Evolutionary conservation across 768 basidiomycete genomes (phyloP).

Genomic region (Jaapia argillacea): DNA sequence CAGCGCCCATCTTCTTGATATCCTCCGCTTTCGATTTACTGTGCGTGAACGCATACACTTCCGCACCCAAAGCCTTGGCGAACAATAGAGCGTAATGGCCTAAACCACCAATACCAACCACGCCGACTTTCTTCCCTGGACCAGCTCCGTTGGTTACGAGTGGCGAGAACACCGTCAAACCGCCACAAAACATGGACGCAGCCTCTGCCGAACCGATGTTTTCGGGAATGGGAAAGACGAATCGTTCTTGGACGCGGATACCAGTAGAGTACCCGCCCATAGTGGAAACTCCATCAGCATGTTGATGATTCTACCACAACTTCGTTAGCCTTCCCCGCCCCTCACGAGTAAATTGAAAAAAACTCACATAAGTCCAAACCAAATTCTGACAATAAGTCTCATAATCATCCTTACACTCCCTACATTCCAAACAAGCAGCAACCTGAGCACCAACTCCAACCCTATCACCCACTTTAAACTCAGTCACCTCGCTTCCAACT

Average conservation of each 20-base stretch:
- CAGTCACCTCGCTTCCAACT: constrained; percentile 43
- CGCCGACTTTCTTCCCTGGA: constrained; percentile 53
- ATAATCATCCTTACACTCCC: constrained; percentile 36
- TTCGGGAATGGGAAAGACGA: constrained; percentile 51
- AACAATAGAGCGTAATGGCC: constrained; percentile 31
- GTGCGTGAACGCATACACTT: constrained; percentile 51
- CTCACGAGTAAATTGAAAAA: neutral
- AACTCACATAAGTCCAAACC: constrained; percentile 27
- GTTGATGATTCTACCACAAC: constrained; percentile 29
- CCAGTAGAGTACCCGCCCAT: constrained; percentile 39
- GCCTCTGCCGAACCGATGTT: constrained; percentile 39
- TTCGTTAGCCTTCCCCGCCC: neutral
- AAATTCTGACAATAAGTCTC: constrained; percentile 46
- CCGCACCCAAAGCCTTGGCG: constrained; percentile 44
- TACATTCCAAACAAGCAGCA: constrained; percentile 38
- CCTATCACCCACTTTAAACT: constrained; percentile 46
- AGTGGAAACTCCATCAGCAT: constrained; percentile 29
- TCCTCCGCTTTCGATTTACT: constrained; percentile 42
- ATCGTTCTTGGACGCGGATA: constrained; percentile 38
- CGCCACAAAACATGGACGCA: constrained; percentile 57
- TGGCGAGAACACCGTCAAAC: constrained; percentile 56
- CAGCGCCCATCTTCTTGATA: constrained; percentile 47
- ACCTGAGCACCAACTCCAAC: constrained; percentile 47
- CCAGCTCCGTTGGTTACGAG: constrained; percentile 42
- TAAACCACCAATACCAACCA: constrained; percentile 58